phyloP scores from a whole-genome alignment of 495 filamentous ascomycete genomes.

The Trichoderma orchidacearum region DNA sequence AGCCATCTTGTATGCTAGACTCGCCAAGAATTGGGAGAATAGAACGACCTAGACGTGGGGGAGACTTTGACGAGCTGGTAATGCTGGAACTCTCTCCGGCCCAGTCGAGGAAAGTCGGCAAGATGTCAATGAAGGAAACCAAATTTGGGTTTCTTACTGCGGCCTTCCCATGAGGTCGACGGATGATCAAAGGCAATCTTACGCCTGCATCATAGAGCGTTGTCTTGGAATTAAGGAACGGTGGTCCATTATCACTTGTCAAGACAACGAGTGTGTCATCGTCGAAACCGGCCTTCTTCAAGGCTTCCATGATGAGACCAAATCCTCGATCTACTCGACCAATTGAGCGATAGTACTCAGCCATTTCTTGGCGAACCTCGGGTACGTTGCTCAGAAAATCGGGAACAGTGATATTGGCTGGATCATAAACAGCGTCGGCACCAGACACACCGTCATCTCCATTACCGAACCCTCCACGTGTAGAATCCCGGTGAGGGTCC shows the following conservation, averaged over 20 bases:
- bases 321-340: constrained; percentile 26
- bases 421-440: constrained; percentile 5
- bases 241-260: constrained; percentile 32
- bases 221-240: constrained; percentile 36
- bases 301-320: constrained; percentile 21
- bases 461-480: constrained; percentile 30
- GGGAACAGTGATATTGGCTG: constrained; percentile 18
- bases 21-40: constrained; percentile 22
- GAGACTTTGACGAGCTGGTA: neutral
- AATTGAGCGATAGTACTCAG: constrained; percentile 29
- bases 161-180: constrained; percentile 12
- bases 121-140: constrained; percentile 30
- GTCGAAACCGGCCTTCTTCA: constrained; percentile 14
- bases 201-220: constrained; percentile 33
- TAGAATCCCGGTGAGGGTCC: constrained; percentile 29
- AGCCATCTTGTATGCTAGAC: constrained; percentile 7
- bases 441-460: constrained; percentile 6
- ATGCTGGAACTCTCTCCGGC: constrained; percentile 5
- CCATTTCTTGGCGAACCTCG: constrained; percentile 22
- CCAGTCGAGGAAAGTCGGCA: constrained; percentile 30
- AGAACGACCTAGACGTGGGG: constrained; percentile 14
- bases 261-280: constrained; percentile 29
- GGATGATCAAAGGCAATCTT: constrained; percentile 25
- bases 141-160: constrained; percentile 25
- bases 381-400: constrained; percentile 22